A percentile compares a stretch with the other conserved stretches of the same genome.
phyloP scores from a whole-genome alignment of 2,329 filamentous ascomycete genomes.

The Colletotrichum kahawae region DNA sequence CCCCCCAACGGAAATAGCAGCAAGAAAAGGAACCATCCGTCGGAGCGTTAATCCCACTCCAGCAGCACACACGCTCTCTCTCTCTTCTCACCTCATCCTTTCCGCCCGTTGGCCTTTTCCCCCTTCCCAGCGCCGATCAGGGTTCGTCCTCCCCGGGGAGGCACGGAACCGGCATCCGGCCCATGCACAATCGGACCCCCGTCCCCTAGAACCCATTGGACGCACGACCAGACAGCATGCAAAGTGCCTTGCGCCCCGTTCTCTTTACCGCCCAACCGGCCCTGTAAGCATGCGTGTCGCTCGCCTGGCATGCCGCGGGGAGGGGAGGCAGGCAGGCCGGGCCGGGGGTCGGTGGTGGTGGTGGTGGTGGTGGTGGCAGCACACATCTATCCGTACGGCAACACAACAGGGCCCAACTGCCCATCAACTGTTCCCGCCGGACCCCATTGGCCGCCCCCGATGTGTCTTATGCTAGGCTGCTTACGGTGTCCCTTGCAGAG shows the following conservation, averaged over 20 bases:
- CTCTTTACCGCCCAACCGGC: not conserved
- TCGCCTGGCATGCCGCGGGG: not conserved
- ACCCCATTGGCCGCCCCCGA: not conserved
- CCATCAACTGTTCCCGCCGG: not conserved
- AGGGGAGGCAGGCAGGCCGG: not conserved
- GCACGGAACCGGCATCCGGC: not conserved
- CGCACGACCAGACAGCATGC: not conserved
- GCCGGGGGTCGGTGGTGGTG: not conserved
- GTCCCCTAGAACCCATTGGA: not conserved
- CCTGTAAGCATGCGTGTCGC: not conserved
- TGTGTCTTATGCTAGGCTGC: not conserved
- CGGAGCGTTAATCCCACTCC: not conserved
- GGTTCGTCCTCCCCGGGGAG: slow-evolving; percentile 2
- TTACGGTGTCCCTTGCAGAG: slow-evolving; percentile 17
- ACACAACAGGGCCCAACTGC: not conserved
- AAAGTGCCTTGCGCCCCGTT: not conserved
- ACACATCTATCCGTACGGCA: not conserved
- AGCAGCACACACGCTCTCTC: not conserved
- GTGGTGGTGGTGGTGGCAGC: not conserved
- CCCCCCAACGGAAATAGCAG: not conserved
- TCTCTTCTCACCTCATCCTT: not conserved
- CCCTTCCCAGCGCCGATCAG: slow-evolving; percentile 2
- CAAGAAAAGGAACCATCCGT: not conserved
- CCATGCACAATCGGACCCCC: not conserved
- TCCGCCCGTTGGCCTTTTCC: not conserved